Evolutionary conservation across 2,329 filamentous ascomycete species (phyloP).

Genomic region (Fusarium sp.): DNA sequence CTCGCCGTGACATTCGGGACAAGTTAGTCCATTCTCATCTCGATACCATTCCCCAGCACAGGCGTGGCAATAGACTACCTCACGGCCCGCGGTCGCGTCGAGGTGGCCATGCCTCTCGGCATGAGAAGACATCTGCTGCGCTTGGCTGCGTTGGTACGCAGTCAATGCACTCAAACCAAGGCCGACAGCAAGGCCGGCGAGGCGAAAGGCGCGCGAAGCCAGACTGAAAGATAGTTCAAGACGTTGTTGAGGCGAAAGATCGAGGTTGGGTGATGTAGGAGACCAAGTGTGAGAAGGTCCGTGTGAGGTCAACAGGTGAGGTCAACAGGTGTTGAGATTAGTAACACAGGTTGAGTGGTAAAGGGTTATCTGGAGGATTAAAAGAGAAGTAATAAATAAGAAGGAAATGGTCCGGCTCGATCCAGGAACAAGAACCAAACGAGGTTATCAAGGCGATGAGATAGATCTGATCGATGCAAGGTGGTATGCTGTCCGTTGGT

Average conservation of each 20-base stretch:
- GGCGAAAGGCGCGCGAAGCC: conserved; percentile 66
- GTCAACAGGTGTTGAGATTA: background rate
- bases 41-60: conserved; percentile 85
- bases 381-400: background rate
- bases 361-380: background rate
- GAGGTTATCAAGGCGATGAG: conserved; percentile 12
- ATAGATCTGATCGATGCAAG: conserved; percentile 9
- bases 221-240: conserved; percentile 52
- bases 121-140: conserved; percentile 52
- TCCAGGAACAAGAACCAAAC: conserved; percentile 12
- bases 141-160: conserved; percentile 61
- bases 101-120: conserved; percentile 51
- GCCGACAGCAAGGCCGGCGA: conserved; percentile 65
- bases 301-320: background rate
- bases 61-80: conserved; percentile 86
- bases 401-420: background rate
- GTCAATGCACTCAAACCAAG: conserved; percentile 67
- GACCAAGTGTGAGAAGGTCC: background rate
- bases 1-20: conserved; percentile 81
- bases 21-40: conserved; percentile 73
- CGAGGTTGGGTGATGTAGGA: background rate
- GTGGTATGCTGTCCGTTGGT: conserved; percentile 12
- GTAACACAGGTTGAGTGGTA: background rate
- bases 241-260: conserved; percentile 4
- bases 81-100: conserved; percentile 62